These are phyloP conservation scores for Rasamsonia emersonii DNA, from an alignment of 2,329 filamentous ascomycete genomes.

Conservation along the genomic window DNA sequence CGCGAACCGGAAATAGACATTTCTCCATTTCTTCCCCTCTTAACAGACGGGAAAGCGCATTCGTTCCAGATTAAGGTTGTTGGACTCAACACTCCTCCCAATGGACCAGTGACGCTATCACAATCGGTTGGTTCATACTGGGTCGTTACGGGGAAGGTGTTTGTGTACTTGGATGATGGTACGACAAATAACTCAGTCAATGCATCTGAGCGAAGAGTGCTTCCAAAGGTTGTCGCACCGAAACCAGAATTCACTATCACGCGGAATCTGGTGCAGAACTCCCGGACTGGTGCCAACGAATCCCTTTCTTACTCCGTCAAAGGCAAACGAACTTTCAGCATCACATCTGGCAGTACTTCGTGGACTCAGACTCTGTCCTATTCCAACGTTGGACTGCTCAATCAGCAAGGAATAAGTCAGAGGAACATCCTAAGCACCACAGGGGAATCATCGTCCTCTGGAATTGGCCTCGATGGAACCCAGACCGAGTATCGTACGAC, in stretches of 20 bases:
- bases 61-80: constrained; percentile 60
- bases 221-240: constrained; percentile 26
- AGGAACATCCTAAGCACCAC: constrained; percentile 42
- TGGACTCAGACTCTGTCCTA: constrained; percentile 56
- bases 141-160: constrained; percentile 71
- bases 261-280: constrained; percentile 16
- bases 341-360: constrained; percentile 40
- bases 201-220: constrained; percentile 4
- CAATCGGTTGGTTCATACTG: constrained; percentile 57
- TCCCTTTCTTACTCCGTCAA: constrained; percentile 52
- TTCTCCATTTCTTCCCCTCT: constrained; percentile 61
- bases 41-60: constrained; percentile 58
- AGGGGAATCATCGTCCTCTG: constrained; percentile 28
- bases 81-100: constrained; percentile 52
- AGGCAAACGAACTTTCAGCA: constrained; percentile 47
- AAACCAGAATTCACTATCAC: constrained; percentile 43
- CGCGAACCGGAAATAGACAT: constrained; percentile 75
- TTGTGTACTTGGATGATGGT: constrained; percentile 59
- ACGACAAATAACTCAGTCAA: constrained; percentile 3
- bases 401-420: constrained; percentile 48
- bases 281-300: constrained; percentile 47
- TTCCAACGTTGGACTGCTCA: constrained; percentile 47
- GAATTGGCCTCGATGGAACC: constrained; percentile 23
- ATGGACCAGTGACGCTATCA: constrained; percentile 42
- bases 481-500: constrained; percentile 24